Base-by-base conservation (phyloP, 202 grass and related monocot species). In the Eragrostis tef region DNA sequence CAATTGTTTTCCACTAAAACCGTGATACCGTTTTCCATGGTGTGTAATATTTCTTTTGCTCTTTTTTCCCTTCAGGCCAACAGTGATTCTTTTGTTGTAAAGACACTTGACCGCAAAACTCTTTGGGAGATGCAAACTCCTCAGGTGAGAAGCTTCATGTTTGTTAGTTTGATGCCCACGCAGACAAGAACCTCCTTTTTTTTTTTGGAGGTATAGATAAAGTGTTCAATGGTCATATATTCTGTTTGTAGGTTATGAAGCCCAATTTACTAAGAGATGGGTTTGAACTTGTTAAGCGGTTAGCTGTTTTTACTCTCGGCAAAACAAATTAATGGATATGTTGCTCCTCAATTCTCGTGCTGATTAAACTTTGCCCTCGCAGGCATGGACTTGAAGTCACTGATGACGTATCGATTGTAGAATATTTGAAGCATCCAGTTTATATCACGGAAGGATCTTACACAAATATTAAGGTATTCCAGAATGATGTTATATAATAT, bases 121-220 rank as follows among this genome's bases (percentile, higher is more conserved):
- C 96, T 99, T 27, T 99, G 93, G 96, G 96, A 99, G 86, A 99
- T 99, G 96, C 96, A 99, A 86, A 99, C 96, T 67, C 96, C 96
- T 43, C 96, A 99, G 96, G 96, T 96, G 89, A 67, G 14, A 16
- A 67, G 4, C 75, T 79, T 42, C 20, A 50, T 58, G 20, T 60
- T 59, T 84, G 50, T 8, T 2, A 14, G 12, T 20, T 71, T 25
- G 34, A 19, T 71, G 17, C 27, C 78, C 64, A 19, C 27, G 1
- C 49, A 16, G 25, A 47, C 41, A 48, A 19, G 19, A 20, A 15
- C 1, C 0, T 53, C 7, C 24, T 15, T n/a, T 53, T 45, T n/a
- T n/a, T n/a, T 56, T 53, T 1, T 19, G 44, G 42, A 54, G 56
- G 22, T 43, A 16, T 34, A 58, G 29, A 46, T 15, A 36, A 0